Evolutionary conservation across 441 rosid genomes (phyloP).

Genomic region (Rhodomyrtus psidioides): DNA sequence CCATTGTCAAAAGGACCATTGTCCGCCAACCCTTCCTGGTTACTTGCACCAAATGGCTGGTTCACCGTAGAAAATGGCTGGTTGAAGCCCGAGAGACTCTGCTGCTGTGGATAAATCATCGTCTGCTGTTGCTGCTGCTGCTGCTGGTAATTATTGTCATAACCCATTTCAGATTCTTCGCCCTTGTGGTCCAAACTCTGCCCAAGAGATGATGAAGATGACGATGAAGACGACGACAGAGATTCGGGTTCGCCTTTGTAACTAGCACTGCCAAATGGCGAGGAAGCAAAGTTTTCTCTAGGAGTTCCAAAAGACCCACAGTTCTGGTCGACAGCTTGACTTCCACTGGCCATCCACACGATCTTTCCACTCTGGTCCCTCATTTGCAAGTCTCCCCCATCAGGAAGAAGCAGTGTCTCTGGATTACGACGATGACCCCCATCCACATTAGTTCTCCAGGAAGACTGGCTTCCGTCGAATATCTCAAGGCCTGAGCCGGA

Average conservation of each 20-base stretch:
- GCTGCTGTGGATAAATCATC: slow-evolving; percentile 9
- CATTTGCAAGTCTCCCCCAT: not conserved
- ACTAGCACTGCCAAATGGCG: not conserved
- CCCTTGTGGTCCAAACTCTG: not conserved
- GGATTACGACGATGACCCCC: not conserved
- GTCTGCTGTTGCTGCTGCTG: slow-evolving; percentile 6
- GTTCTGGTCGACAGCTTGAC: not conserved
- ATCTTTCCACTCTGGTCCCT: not conserved
- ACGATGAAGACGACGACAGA: not conserved
- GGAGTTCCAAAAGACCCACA: not conserved
- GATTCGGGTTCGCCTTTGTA: not conserved
- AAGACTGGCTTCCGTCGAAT: not conserved
- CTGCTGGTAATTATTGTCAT: slow-evolving; percentile 10
- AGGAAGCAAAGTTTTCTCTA: not conserved
- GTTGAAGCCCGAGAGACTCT: slow-evolving; percentile 13
- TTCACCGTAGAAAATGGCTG: slow-evolving; percentile 22
- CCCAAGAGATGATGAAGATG: not conserved
- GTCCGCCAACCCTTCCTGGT: slow-evolving; percentile 20
- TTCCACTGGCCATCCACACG: not conserved
- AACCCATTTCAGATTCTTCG: slow-evolving; percentile 8
- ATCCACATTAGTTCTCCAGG: not conserved
- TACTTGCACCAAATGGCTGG: slow-evolving; percentile 23
- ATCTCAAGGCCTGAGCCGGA: not conserved
- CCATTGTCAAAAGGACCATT: slow-evolving; percentile 22
- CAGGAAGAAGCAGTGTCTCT: not conserved